Evolutionary conservation across 2,329 filamentous ascomycete genomes (phyloP).

Genomic region (Diplodia sapinea): DNA sequence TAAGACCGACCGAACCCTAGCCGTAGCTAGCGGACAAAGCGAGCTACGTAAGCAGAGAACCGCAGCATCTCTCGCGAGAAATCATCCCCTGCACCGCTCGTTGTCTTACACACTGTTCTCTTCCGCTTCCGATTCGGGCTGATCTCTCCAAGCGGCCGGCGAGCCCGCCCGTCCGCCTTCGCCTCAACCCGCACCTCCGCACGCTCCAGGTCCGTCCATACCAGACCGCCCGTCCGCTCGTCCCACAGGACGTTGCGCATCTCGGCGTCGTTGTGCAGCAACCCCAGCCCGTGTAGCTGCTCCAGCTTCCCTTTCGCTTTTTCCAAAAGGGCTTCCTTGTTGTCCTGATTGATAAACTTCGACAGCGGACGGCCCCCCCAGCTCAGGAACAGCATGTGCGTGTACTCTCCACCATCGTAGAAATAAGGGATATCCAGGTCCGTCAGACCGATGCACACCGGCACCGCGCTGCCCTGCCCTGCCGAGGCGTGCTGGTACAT

Average conservation of each 20-base stretch:
- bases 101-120: background rate
- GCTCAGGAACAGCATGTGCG: conserved; percentile 39
- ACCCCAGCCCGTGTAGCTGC: conserved; percentile 31
- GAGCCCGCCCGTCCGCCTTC: too few relatives aligned
- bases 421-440: conserved; percentile 35
- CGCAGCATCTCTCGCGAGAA: background rate
- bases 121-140: conserved; percentile 17
- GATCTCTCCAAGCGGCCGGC: background rate
- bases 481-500: conserved; percentile 36
- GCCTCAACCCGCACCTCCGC: conserved; percentile 32
- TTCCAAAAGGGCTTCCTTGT: background rate
- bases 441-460: conserved; percentile 38
- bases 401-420: conserved; percentile 36
- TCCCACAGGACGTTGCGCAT: conserved; percentile 37
- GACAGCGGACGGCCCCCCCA: conserved; percentile 35
- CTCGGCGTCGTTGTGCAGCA: conserved; percentile 36
- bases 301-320: background rate
- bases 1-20: too few relatives aligned
- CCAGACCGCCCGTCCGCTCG: conserved; percentile 32
- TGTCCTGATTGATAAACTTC: background rate
- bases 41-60: background rate
- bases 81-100: background rate
- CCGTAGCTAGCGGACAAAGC: background rate
- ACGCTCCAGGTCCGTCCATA: conserved; percentile 38
- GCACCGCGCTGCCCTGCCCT: conserved; percentile 37